Evolutionary conservation across 1,284 basidiomycete genomes (phyloP).

Genomic region (Takashimella koratensis): DNA sequence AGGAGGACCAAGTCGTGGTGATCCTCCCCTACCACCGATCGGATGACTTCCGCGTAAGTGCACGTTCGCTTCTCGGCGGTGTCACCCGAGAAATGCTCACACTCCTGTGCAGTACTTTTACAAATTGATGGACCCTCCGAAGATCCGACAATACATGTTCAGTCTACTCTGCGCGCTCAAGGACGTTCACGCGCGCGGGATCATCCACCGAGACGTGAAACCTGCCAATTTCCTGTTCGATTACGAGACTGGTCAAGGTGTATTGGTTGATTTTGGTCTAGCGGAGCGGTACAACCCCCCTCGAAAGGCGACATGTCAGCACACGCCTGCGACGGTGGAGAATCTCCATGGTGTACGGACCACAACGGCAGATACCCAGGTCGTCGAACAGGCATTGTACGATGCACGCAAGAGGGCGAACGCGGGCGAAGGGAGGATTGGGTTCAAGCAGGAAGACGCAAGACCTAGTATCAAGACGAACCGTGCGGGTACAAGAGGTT

Average conservation of each 20-base stretch:
- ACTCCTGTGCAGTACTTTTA: constrained; percentile 41
- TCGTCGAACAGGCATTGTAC: constrained; percentile 54
- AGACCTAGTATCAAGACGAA: constrained; percentile 85
- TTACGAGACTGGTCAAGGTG: constrained; percentile 74
- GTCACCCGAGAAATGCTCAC: constrained; percentile 1
- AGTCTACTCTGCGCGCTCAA: constrained; percentile 86
- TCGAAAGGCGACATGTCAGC: constrained; percentile 59
- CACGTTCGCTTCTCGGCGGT: not conserved
- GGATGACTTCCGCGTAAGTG: constrained; percentile 82
- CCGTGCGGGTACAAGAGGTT: constrained; percentile 92
- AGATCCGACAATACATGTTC: constrained; percentile 80
- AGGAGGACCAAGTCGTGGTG: constrained; percentile 88
- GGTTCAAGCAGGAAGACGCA: constrained; percentile 50
- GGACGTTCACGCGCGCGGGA: constrained; percentile 80
- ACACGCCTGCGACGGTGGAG: constrained; percentile 60
- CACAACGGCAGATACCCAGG: constrained; percentile 33
- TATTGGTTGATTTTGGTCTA: constrained; percentile 91
- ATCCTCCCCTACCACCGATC: constrained; percentile 93
- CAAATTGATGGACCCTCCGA: constrained; percentile 42
- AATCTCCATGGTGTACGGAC: constrained; percentile 62
- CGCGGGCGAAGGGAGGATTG: constrained; percentile 45
- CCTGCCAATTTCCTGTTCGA: constrained; percentile 98
- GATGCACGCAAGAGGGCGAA: constrained; percentile 59
- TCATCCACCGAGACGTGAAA: constrained; percentile 97
- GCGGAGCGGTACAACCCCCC: constrained; percentile 60